A percentile compares a stretch with the other conserved stretches of the same genome.
These are phyloP conservation scores for Aspergillus sp. DNA, from an alignment of 2,329 filamentous ascomycete species.

Conservation along the genomic window DNA sequence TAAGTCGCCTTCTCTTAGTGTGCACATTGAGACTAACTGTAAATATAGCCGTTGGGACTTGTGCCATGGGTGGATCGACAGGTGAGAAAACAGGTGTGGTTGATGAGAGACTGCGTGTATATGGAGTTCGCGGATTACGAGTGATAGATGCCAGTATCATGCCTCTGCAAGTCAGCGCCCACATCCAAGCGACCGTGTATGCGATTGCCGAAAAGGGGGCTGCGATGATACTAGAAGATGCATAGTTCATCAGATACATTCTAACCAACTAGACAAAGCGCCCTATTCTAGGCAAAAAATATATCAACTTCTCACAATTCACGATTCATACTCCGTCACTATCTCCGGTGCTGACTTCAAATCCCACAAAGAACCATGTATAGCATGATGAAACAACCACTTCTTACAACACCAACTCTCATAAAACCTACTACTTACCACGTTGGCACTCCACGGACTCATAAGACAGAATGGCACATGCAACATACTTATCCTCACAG, in stretches of 20 bases:
- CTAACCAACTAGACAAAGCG: too few species aligned
- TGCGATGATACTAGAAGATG: slow-evolving; percentile 12
- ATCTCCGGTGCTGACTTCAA: too few species aligned
- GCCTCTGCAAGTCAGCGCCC: slow-evolving; percentile 24
- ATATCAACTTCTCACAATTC: too few species aligned
- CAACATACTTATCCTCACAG: too few species aligned
- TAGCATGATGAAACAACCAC: too few species aligned
- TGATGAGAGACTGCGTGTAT: slow-evolving; percentile 30
- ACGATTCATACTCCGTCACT: too few species aligned
- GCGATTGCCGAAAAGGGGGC: slow-evolving; percentile 25
- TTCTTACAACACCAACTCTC: too few species aligned
- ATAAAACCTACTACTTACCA: too few species aligned
- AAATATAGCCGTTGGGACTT: slow-evolving; percentile 28
- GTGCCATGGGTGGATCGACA: slow-evolving; percentile 35
- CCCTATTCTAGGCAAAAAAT: too few species aligned
- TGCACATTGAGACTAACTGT: neutral
- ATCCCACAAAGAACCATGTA: too few species aligned
- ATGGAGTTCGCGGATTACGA: slow-evolving; percentile 31
- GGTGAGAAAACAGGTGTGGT: slow-evolving; percentile 27
- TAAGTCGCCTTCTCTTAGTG: slow-evolving; percentile 3
- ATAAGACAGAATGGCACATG: too few species aligned
- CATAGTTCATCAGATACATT: neutral
- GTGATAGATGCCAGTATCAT: slow-evolving; percentile 34
- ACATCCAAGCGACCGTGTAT: slow-evolving; percentile 28
- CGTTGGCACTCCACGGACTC: too few species aligned